These are phyloP conservation scores for Macaranga tanarius DNA, from an alignment of 441 rosid genomes.

Conservation along the genomic window DNA sequence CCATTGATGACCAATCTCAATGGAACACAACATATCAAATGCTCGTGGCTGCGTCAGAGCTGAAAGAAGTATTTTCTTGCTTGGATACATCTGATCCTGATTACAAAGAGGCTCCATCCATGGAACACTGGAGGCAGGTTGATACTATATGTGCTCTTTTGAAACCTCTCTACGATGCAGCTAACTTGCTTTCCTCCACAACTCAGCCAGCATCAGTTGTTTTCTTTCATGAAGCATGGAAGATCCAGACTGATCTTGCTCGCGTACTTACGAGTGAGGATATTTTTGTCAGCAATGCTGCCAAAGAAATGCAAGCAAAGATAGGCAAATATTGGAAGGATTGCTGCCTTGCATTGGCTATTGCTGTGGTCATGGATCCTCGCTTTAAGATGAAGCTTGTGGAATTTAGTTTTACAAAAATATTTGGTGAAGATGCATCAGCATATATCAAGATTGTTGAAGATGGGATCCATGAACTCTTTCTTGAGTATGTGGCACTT, in stretches of 20 bases:
- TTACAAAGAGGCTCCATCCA: conserved; percentile 66
- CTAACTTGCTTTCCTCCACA: conserved; percentile 44
- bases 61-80: conserved; percentile 84
- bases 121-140: conserved; percentile 67
- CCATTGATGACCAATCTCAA: conserved; percentile 63
- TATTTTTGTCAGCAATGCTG: conserved; percentile 43
- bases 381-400: conserved; percentile 95
- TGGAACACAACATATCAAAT: conserved; percentile 88
- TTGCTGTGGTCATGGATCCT: conserved; percentile 88
- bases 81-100: conserved; percentile 78
- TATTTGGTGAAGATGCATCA: conserved; percentile 76
- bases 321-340: conserved; percentile 71
- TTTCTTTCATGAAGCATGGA: conserved; percentile 82
- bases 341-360: conserved; percentile 73
- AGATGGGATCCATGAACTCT: conserved; percentile 80
- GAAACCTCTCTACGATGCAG: conserved; percentile 76
- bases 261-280: conserved; percentile 53
- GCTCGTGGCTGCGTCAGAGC: conserved; percentile 76
- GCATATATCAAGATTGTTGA: conserved; percentile 58
- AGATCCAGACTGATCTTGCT: conserved; percentile 67
- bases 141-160: conserved; percentile 59
- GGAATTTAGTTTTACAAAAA: conserved; percentile 76
- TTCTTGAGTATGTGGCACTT: conserved; percentile 61
- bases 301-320: conserved; percentile 60
- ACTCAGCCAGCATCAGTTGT: conserved; percentile 51